Base-by-base conservation (phyloP, 768 basidiomycete genomes). In the Cytidiella melzeri region DNA sequence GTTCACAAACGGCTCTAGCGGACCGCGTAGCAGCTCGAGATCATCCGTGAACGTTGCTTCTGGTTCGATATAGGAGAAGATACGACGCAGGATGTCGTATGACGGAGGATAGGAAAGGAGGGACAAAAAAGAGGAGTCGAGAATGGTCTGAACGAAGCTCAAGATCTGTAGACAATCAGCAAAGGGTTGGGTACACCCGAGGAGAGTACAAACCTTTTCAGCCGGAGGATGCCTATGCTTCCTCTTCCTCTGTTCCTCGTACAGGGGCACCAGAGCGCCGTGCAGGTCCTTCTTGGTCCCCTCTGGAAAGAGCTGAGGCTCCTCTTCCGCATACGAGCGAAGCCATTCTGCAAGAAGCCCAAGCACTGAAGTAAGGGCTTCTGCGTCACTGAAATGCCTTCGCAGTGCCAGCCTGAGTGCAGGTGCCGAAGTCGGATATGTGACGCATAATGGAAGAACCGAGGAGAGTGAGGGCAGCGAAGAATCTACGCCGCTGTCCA, bases 111-210 rank as follows among this genome's bases (percentile, higher is more conserved):
- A 73, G 52, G 84, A 80, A 11, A 91, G 69, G 19, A 92, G 70
- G 1, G 73, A 66, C 41, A 90, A 71, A 61, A 87, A 87, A 11
- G 78, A 82, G 0, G 87, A 75, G 63, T 92, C 89, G 23, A 92
- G 71, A 47, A 89, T 61, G 4, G 72, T 68, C 65, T 85, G 82
- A 6, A 84, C 60, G 68, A 90, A 84, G 0, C 62, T 54, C 20
- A 83, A 62, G 45, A 81, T 66, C 84, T 87, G 59, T 13, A 21
- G n/a, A 10, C n/a, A 19, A 19, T 5, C 6, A 40, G 12, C 25
- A 13, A 15, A 9, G 6, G 42, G 41, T 26, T 6, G 39, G n/a
- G n/a, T n/a, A n/a, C n/a, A n/a, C n/a, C n/a, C n/a, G n/a, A n/a
- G n/a, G n/a, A n/a, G n/a, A n/a, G n/a, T n/a, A n/a, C n/a, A n/a